Evolutionary conservation across 768 basidiomycete genomes (phyloP), one percentile per base, ranked within the genome.

Genomic region (Suillus luteus): DNA sequence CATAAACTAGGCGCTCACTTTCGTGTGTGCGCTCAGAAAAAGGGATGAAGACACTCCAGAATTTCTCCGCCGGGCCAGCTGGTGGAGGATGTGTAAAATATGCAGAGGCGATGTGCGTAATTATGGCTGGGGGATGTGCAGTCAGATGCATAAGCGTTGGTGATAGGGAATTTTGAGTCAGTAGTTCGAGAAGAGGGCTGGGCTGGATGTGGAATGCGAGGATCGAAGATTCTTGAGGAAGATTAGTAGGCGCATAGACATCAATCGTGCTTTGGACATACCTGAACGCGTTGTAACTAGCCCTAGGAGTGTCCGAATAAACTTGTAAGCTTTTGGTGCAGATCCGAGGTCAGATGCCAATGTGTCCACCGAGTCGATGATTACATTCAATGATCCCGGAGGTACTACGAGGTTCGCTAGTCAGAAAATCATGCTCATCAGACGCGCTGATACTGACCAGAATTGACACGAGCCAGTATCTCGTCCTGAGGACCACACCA

Each of bases 21-120:
- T 94, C 87, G 62, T 82, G 75, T 4, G 68, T 72, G 31, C 89
- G 83, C 72, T 86, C 87, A 61, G 87, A 85, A 63, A 92, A 72
- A 0, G 91, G 89, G 9, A 86, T 73, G 69, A 96, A 92, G 12
- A 93, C 80, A 43, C 80, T 79, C 92, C 91, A 95, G 76, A 95
- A 96, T 70, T 92, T 92, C 41, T 83, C 78, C n/a, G 81, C 77
- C 0, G 83, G 68, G 10, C 86, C 84, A 46, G 80, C 76, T 9
- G 90, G 85, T 1, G 91, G 90, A 0, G 93, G 92, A 0, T 83
- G 84, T 2, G 86, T 84, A 54, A 92, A 80, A 72, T 92, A 95
- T 9, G 86, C 85, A 33, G 79, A 81, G 2, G 91, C 82, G 57
- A 99, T 77, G 70, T 93, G 85, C 8, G 70, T 72, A 41, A 98